These are phyloP conservation scores for Hebeloma cylindrosporum DNA, from an alignment of 768 basidiomycete genomes.

Conservation along the genomic window DNA sequence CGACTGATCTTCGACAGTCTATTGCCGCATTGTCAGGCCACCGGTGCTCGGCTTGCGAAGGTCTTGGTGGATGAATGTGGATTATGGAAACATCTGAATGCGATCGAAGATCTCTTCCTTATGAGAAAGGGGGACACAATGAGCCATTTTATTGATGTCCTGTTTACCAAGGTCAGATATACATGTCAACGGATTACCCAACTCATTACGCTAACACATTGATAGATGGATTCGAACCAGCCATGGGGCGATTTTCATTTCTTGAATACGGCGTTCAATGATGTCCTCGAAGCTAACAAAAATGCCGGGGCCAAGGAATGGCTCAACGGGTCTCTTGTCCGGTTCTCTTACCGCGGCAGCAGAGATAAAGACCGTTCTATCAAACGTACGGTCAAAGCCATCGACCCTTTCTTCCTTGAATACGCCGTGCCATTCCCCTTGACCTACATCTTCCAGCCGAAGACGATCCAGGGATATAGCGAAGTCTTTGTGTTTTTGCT, in stretches of 20 bases:
- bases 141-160: conserved; percentile 67
- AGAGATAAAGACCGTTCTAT: conserved; percentile 47
- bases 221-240: conserved; percentile 72
- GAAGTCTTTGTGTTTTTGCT: conserved; percentile 71
- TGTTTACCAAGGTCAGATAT: conserved; percentile 66
- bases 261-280: conserved; percentile 73
- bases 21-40: conserved; percentile 51
- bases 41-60: conserved; percentile 52
- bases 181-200: too few relatives aligned
- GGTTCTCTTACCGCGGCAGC: conserved; percentile 63
- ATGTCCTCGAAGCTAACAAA: conserved; percentile 53
- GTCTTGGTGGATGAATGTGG: conserved; percentile 68
- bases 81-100: conserved; percentile 57
- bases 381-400: conserved; percentile 55
- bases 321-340: conserved; percentile 69
- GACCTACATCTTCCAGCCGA: conserved; percentile 71
- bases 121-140: conserved; percentile 80
- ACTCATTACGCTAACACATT: too few relatives aligned
- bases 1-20: conserved; percentile 63
- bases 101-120: conserved; percentile 69
- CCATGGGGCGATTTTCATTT: conserved; percentile 83
- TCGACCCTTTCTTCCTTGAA: conserved; percentile 71
- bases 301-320: conserved; percentile 45
- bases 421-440: conserved; percentile 82
- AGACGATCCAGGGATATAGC: conserved; percentile 55